These are phyloP conservation scores for Leishmania amazonensis DNA, from an alignment of 208 protist species.

Conservation along the genomic window DNA sequence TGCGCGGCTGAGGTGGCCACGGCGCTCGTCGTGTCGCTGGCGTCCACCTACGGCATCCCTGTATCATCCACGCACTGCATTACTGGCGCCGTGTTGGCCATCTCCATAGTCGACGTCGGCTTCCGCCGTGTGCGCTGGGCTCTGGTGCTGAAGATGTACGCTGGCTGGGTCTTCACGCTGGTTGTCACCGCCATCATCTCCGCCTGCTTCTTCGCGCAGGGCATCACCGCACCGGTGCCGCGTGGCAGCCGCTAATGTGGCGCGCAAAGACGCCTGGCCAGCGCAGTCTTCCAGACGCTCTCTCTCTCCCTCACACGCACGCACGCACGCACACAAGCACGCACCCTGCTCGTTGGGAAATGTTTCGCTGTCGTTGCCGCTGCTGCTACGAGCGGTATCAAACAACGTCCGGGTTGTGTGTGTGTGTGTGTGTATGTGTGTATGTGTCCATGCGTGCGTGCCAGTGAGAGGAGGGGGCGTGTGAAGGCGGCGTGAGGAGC, in stretches of 20 bases:
- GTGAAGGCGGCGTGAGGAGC: too few species aligned
- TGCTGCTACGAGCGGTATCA: background rate
- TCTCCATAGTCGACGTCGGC: conserved; percentile 59
- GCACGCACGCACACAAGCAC: background rate
- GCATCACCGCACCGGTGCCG: conserved; percentile 40
- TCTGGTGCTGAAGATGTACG: conserved; percentile 57
- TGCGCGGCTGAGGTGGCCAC: conserved; percentile 66
- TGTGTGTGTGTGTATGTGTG: background rate
- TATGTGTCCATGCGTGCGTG: background rate
- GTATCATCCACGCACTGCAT: conserved; percentile 90
- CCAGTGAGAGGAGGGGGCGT: background rate
- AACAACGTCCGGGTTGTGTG: too few species aligned
- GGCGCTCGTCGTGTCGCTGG: conserved; percentile 68
- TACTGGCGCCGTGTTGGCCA: conserved; percentile 72
- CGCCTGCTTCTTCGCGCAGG: conserved; percentile 61
- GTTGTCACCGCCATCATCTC: conserved; percentile 48
- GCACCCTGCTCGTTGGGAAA: background rate
- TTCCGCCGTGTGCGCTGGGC: conserved; percentile 43
- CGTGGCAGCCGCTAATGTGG: background rate
- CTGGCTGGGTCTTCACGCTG: conserved; percentile 55
- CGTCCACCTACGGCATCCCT: conserved; percentile 65
- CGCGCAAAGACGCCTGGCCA: background rate
- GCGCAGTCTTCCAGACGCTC: background rate
- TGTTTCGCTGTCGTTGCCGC: background rate
- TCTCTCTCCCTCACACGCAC: background rate